Percentiles rank a stretch among this genome's conserved stretches.
These are phyloP conservation scores for Lentithecium fluviatile DNA, from an alignment of 495 filamentous ascomycete species.

Conservation along the genomic window DNA sequence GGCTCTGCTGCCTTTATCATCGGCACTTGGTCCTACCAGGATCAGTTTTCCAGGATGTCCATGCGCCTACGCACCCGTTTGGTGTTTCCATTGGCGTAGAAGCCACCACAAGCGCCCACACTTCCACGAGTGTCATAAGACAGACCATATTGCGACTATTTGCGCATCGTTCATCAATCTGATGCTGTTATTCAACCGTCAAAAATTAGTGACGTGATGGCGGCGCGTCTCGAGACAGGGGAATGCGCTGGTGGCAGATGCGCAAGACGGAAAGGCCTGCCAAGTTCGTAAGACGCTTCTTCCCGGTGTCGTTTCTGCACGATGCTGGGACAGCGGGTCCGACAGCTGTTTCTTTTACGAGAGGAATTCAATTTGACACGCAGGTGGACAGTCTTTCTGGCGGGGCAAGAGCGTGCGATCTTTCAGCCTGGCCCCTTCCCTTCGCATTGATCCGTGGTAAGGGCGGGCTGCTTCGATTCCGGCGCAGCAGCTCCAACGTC, in stretches of 20 bases:
- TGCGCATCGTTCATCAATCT: slow-evolving; percentile 10
- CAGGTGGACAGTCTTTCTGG: too few species aligned
- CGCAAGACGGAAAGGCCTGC: slow-evolving; percentile 4
- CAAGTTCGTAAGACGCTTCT: slow-evolving; percentile 7
- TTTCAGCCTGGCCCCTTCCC: slow-evolving; percentile 4
- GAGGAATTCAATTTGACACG: too few species aligned
- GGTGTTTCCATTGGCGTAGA: slow-evolving; percentile 14
- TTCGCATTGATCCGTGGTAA: not conserved
- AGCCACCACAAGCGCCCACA: slow-evolving; percentile 21
- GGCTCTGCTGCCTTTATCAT: slow-evolving; percentile 28
- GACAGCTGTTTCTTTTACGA: too few species aligned
- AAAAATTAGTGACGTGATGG: slow-evolving; percentile 13
- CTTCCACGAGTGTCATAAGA: slow-evolving; percentile 1
- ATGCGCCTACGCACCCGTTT: slow-evolving; percentile 23
- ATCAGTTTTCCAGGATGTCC: slow-evolving; percentile 1
- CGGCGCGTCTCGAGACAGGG: slow-evolving; percentile 27
- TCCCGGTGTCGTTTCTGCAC: slow-evolving; percentile 14
- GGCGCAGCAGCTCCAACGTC: slow-evolving; percentile 28
- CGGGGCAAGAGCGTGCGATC: not conserved
- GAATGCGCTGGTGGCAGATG: not conserved
- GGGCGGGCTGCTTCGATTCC: not conserved
- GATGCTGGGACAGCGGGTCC: slow-evolving; percentile 6
- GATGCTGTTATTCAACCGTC: slow-evolving; percentile 7
- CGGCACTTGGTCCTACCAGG: slow-evolving; percentile 8
- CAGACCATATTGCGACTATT: not conserved